Evolutionary conservation across 306 rosid species (phyloP), one percentile per base, ranked within the genome.

Genomic region (Sphenostylis stenocarpa): DNA sequence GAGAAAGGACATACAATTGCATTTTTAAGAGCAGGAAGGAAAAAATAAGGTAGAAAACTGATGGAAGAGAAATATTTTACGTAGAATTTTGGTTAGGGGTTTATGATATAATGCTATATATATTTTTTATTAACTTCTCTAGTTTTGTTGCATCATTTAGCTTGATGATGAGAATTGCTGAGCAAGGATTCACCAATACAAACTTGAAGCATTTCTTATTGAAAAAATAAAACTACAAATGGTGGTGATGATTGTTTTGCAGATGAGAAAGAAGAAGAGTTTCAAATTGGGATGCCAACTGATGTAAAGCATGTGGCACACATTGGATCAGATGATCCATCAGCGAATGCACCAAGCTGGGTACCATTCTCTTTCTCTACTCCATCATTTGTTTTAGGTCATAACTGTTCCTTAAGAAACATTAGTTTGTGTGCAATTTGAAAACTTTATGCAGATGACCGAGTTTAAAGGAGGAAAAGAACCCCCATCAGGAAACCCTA

Each of bases 231-330:
- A 69, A 21, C 34, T 8, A 41, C 29, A 20, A 75, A 60, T 60
- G 38, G 38, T 71, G 43, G 34, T 70, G 53, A 76, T 36, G 5
- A 15, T 10, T n/a, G 31, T 44, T 75, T 53, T 80, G 86, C 85
- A 93, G 98, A 93, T 5, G 97, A 93, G 47, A 91, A 91, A 78
- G 91, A 91, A 76, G 85, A 83, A 20, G 77, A 93, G 36, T 84
- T 93, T 75, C 90, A 89, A 85, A 93, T 93, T 87, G 98, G 98
- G 5, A 67, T 84, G 60, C 98, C 96, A 56, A 93, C 96, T 39
- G 98, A 93, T 72, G 98, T 71, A 79, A 86, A 83, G 26, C 89
- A 86, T 47, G 89, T 86, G 47, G 89, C 89, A 44, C 89, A 86
- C 10, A 86, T 86, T 72, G 87, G 89, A 61, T 80, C 81, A 61